These are phyloP conservation scores for Cyclotella sp. DNA, from an alignment of 108 stramenopile genomes.

Conservation along the genomic window DNA sequence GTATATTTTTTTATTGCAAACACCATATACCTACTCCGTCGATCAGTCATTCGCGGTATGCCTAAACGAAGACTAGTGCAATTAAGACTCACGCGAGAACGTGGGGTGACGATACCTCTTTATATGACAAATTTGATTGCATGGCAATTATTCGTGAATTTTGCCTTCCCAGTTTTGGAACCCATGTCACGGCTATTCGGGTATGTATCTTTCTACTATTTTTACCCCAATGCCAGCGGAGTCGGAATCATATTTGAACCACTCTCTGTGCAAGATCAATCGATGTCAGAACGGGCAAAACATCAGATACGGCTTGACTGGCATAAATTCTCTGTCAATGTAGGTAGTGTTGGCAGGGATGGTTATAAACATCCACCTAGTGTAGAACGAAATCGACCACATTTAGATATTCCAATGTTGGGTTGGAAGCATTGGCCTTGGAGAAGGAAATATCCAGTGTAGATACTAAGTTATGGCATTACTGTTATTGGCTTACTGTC, in stretches of 20 bases:
- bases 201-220: slow-evolving; percentile 53
- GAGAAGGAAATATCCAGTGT: slow-evolving; percentile 26
- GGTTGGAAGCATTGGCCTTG: slow-evolving; percentile 67
- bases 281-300: slow-evolving; percentile 34
- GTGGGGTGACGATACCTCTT: slow-evolving; percentile 33
- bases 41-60: slow-evolving; percentile 50
- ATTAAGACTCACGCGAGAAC: slow-evolving; percentile 49
- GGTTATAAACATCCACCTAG: slow-evolving; percentile 59
- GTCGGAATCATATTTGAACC: slow-evolving; percentile 59
- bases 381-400: slow-evolving; percentile 50
- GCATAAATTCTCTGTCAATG: slow-evolving; percentile 57
- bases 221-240: slow-evolving; percentile 60
- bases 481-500: background rate
- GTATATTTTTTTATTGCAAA: slow-evolving; percentile 45
- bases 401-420: slow-evolving; percentile 50
- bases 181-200: slow-evolving; percentile 30
- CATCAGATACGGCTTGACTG: slow-evolving; percentile 58
- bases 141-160: slow-evolving; percentile 53
- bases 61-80: slow-evolving; percentile 42
- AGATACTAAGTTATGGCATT: background rate
- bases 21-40: slow-evolving; percentile 44
- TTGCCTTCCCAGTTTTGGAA: slow-evolving; percentile 50
- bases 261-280: slow-evolving; percentile 36
- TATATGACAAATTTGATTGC: slow-evolving; percentile 38
- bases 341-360: slow-evolving; percentile 52